Evolutionary conservation across 2,329 filamentous ascomycete species (phyloP).

Genomic region (Paecilomyces dactylethromorphus): DNA sequence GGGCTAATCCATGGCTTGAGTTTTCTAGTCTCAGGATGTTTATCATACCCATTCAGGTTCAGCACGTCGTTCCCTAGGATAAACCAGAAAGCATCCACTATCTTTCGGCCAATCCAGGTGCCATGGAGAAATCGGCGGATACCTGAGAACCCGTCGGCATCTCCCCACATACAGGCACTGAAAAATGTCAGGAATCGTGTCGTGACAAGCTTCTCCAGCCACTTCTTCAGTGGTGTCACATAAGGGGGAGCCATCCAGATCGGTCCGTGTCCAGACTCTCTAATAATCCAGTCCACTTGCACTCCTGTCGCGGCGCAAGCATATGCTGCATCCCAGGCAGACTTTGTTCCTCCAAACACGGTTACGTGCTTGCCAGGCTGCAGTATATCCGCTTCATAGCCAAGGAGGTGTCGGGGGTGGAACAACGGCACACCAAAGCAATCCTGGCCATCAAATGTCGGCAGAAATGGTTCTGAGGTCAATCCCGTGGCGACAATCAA

Average conservation of each 20-base stretch:
- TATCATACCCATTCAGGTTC: conserved; percentile 40
- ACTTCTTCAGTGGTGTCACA: conserved; percentile 61
- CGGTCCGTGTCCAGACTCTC: conserved; percentile 35
- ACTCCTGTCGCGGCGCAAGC: conserved; percentile 48
- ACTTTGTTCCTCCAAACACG: conserved; percentile 57
- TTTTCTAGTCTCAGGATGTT: conserved; percentile 38
- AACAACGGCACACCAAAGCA: conserved; percentile 50
- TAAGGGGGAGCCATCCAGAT: conserved; percentile 41
- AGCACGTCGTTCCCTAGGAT: conserved; percentile 45
- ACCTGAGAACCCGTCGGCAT: conserved; percentile 50
- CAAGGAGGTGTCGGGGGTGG: conserved; percentile 50
- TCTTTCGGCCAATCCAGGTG: conserved; percentile 45
- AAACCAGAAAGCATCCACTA: conserved; percentile 49
- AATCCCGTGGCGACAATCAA: conserved; percentile 58
- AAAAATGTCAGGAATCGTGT: conserved; percentile 67
- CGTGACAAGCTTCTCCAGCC: conserved; percentile 61
- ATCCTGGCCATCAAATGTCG: conserved; percentile 44
- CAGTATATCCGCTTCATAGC: conserved; percentile 24
- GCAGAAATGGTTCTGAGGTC: conserved; percentile 52
- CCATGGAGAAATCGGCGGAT: conserved; percentile 44
- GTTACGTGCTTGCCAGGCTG: conserved; percentile 28
- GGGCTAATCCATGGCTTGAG: conserved; percentile 40
- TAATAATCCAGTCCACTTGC: conserved; percentile 39
- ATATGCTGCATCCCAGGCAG: conserved; percentile 58
- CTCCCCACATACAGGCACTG: conserved; percentile 66